Conservation (phyloP, 1,284 basidiomycete species). For the Paramarasmius palmivorus region DNA sequence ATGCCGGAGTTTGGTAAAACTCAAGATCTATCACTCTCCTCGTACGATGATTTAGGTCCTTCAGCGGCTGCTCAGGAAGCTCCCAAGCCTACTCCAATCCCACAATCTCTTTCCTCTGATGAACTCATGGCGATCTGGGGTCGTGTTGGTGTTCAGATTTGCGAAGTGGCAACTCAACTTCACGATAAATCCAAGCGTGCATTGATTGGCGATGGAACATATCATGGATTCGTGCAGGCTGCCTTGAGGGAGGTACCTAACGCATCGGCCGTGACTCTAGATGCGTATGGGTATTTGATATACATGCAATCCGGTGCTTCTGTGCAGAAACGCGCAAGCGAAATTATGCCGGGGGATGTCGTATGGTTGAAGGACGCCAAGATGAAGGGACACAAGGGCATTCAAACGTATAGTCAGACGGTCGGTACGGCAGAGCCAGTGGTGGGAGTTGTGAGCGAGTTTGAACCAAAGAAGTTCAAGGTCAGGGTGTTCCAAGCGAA, state of each 20-base stretch:
- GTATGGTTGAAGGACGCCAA: conserved; percentile 75
- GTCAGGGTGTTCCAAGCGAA: conserved; percentile 81
- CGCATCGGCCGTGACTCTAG: conserved; percentile 37
- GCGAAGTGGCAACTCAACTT: conserved; percentile 66
- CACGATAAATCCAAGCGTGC: conserved; percentile 75
- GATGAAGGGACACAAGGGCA: conserved; percentile 86
- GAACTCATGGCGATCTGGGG: conserved; percentile 73
- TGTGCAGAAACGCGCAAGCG: conserved; percentile 73
- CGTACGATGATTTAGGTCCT: conserved; percentile 48
- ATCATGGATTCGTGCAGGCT: conserved; percentile 72
- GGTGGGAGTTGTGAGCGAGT: conserved; percentile 78
- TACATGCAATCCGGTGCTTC: conserved; percentile 70
- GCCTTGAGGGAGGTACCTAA: conserved; percentile 63
- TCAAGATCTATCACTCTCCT: conserved; percentile 37
- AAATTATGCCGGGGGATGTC: conserved; percentile 86
- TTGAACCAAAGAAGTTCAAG: conserved; percentile 86
- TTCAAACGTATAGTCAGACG: conserved; percentile 70
- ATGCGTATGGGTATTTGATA: conserved; percentile 70
- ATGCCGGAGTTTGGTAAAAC: conserved; percentile 33
- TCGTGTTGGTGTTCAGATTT: conserved; percentile 73
- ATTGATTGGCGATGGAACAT: conserved; percentile 82
- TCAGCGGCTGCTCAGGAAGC: conserved; percentile 17
- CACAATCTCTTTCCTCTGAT: conserved; percentile 46
- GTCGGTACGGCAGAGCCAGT: conserved; percentile 66
- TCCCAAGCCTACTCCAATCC: conserved; percentile 14